A percentile compares a stretch with the other conserved stretches of the same genome.
Conservation (phyloP, 495 filamentous ascomycete species). For the Neurospora sp. region DNA sequence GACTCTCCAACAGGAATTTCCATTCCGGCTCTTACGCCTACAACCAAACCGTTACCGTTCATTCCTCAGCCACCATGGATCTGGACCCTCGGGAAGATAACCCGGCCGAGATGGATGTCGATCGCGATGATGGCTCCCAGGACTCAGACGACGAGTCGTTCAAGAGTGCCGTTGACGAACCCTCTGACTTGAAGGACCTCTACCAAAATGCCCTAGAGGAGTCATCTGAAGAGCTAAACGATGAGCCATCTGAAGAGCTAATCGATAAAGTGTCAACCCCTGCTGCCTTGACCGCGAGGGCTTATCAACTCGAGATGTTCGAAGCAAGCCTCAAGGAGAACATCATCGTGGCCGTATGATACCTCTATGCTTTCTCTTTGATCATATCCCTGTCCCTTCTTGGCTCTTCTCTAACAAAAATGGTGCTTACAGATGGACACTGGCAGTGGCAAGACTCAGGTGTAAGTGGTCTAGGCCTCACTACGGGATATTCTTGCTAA, state of each 20-base stretch:
- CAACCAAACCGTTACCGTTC: neutral
- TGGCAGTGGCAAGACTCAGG: slow-evolving; percentile 83
- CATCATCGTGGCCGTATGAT: slow-evolving; percentile 69
- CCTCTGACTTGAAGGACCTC: neutral
- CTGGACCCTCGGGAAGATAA: neutral
- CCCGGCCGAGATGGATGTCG: neutral
- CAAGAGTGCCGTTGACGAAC: neutral
- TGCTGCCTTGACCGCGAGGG: slow-evolving; percentile 40
- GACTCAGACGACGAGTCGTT: slow-evolving; percentile 3
- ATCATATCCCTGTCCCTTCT: neutral
- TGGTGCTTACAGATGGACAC: slow-evolving; percentile 66
- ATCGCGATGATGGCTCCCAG: slow-evolving; percentile 5
- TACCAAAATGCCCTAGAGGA: neutral
- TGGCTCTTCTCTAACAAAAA: neutral
- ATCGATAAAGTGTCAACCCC: slow-evolving; percentile 5
- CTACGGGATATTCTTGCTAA: slow-evolving; percentile 6
- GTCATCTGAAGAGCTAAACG: neutral
- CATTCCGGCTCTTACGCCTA: neutral
- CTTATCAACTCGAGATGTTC: slow-evolving; percentile 88
- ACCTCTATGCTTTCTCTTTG: neutral
- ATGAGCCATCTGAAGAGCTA: slow-evolving; percentile 1
- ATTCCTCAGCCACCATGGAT: neutral
- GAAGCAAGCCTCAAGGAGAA: slow-evolving; percentile 69
- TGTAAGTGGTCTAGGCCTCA: slow-evolving; percentile 45
- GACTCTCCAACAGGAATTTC: neutral